A percentile compares a stretch with the other conserved stretches of the same genome.
These are phyloP conservation scores for Nicotiana noctiflora DNA, from an alignment of 257 asterid species.

Conservation along the genomic window DNA sequence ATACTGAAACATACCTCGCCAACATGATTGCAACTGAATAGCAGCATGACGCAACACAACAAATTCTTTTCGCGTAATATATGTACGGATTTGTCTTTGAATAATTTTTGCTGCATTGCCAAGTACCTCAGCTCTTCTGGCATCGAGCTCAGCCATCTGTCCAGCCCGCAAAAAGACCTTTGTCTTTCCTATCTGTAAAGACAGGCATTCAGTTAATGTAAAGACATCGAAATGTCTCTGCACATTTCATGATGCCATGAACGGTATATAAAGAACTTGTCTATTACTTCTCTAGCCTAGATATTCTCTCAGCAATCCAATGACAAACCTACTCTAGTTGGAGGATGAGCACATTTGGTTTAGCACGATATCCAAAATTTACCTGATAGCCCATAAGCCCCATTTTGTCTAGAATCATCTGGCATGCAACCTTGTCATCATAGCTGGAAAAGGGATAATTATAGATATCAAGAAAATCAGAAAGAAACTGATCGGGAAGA, in stretches of 20 bases:
- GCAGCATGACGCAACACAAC: conserved; percentile 70
- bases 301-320: neutral
- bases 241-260: neutral
- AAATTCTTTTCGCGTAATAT: conserved; percentile 83
- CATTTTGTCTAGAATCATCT: conserved; percentile 83
- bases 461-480: conserved; percentile 1
- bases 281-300: neutral
- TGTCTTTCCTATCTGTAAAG: conserved; percentile 85
- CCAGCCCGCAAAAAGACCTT: conserved; percentile 99
- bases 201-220: conserved; percentile 6
- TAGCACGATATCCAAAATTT: conserved; percentile 9
- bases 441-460: conserved; percentile 43
- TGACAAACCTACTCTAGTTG: neutral
- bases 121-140: conserved; percentile 94
- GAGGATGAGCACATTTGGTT: neutral
- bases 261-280: neutral
- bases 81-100: conserved; percentile 93
- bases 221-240: conserved; percentile 2
- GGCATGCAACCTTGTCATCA: conserved; percentile 84
- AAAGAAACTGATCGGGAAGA: neutral
- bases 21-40: conserved; percentile 84
- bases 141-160: conserved; percentile 99
- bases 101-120: conserved; percentile 94
- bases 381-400: conserved; percentile 95
- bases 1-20: conserved; percentile 71